A percentile compares a stretch with the other conserved stretches of the same genome.
Evolutionary conservation across 177 flowering plant species (phyloP).

Genomic region (Vitis hybrid): DNA sequence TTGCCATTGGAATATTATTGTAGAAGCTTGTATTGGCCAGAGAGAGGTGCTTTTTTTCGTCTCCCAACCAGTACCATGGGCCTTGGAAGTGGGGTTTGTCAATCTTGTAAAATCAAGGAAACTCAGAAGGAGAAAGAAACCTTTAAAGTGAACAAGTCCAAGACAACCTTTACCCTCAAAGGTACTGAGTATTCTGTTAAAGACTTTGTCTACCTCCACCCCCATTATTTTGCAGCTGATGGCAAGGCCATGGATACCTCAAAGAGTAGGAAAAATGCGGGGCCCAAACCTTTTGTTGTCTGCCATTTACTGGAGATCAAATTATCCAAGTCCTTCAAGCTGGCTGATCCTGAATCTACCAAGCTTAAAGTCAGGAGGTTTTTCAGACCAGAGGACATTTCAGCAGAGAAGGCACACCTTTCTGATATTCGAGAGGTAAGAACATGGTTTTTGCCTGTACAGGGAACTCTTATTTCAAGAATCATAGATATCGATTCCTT

Average conservation of each 20-base stretch:
- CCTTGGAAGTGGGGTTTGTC: conserved; percentile 68
- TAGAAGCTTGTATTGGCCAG: conserved; percentile 84
- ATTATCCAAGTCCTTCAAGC: conserved; percentile 29
- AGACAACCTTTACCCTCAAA: conserved; percentile 42
- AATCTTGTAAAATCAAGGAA: conserved; percentile 57
- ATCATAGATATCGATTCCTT: too few relatives aligned
- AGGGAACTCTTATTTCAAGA: too few relatives aligned
- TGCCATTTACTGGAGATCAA: conserved; percentile 71
- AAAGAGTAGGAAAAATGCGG: conserved; percentile 87
- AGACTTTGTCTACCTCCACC: conserved; percentile 73
- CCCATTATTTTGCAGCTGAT: conserved; percentile 39
- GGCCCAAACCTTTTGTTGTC: conserved; percentile 77
- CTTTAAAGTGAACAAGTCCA: conserved; percentile 40
- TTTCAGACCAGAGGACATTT: conserved; percentile 90
- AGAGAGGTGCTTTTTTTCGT: conserved; percentile 73
- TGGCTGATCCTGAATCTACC: conserved; percentile 33
- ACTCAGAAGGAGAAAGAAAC: conserved; percentile 31
- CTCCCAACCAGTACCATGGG: conserved; percentile 59
- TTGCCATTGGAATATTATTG: conserved; percentile 49
- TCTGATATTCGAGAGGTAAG: conserved; percentile 88
- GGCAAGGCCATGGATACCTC: conserved; percentile 38
- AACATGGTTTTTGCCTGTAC: too few relatives aligned
- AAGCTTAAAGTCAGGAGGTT: conserved; percentile 69
- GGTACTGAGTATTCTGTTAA: conserved; percentile 55
- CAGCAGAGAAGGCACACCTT: conserved; percentile 75